phyloP scores from a whole-genome alignment of 208 protist genomes.

The Trypanosoma lewisi region DNA sequence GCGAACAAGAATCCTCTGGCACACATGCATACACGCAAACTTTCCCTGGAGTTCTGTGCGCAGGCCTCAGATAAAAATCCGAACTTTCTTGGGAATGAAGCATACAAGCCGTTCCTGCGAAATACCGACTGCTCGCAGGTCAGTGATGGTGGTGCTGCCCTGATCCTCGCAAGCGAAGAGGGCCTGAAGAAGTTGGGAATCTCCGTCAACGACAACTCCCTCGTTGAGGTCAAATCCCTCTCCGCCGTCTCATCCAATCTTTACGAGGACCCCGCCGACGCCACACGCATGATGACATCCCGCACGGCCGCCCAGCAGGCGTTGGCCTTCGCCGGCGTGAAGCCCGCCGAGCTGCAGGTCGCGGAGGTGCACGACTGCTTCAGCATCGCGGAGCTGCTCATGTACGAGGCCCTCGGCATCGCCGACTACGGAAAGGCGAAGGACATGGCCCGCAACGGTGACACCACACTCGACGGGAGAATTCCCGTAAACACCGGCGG shows the following conservation, averaged over 20 bases:
- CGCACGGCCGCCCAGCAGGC: conserved; percentile 68
- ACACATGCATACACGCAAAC: conserved; percentile 82
- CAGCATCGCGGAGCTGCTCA: conserved; percentile 89
- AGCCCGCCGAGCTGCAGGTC: conserved; percentile 61
- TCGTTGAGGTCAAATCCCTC: conserved; percentile 78
- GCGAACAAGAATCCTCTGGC: conserved; percentile 87
- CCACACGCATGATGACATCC: conserved; percentile 76
- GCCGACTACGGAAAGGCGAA: conserved; percentile 79
- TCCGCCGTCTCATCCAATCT: conserved; percentile 66
- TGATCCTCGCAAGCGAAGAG: conserved; percentile 78
- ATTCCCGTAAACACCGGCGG: conserved; percentile 91
- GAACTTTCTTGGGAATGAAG: conserved; percentile 83
- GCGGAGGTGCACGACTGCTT: conserved; percentile 94
- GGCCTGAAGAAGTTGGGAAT: conserved; percentile 82
- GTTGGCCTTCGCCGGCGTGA: conserved; percentile 59
- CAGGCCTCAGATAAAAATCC: conserved; percentile 56
- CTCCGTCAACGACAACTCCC: conserved; percentile 43
- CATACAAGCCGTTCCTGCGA: conserved; percentile 80
- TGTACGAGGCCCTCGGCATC: conserved; percentile 93
- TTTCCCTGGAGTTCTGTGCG: conserved; percentile 68
- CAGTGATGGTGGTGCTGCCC: conserved; percentile 82
- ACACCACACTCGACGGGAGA: conserved; percentile 64
- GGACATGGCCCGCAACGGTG: conserved; percentile 78
- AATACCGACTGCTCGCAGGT: conserved; percentile 90
- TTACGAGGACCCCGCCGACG: conserved; percentile 67